These are phyloP conservation scores for Magnolia sinica DNA, from an alignment of 164 flowering plant species.

Conservation along the genomic window DNA sequence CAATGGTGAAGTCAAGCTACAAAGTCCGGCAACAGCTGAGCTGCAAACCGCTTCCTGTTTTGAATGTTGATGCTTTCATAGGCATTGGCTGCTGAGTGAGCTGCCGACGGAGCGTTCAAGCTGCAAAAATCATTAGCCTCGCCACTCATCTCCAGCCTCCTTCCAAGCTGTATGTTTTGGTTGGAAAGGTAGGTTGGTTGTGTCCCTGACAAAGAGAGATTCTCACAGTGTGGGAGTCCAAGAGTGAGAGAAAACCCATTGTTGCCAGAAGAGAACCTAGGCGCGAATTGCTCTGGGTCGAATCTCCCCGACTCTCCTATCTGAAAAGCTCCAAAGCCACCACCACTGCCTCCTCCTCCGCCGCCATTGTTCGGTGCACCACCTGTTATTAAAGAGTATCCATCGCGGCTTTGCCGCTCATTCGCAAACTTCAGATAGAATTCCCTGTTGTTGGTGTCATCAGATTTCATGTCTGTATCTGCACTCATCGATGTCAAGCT, in stretches of 20 bases:
- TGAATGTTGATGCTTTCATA: constrained; percentile 58
- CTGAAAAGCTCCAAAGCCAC: constrained; percentile 64
- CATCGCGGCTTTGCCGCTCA: constrained; percentile 55
- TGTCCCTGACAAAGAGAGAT: constrained; percentile 53
- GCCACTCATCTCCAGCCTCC: constrained; percentile 43
- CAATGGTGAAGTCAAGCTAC: constrained; percentile 42
- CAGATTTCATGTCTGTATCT: constrained; percentile 43
- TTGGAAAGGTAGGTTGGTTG: constrained; percentile 60
- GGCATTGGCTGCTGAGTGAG: constrained; percentile 39
- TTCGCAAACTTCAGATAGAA: constrained; percentile 47
- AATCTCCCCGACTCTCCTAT: constrained; percentile 68
- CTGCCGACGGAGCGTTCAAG: constrained; percentile 39
- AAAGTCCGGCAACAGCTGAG: constrained; percentile 75
- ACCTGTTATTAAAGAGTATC: constrained; percentile 49
- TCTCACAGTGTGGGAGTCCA: constrained; percentile 81
- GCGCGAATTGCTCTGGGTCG: constrained; percentile 54
- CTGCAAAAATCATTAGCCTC: constrained; percentile 49
- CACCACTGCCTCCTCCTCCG: constrained; percentile 39
- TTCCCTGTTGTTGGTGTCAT: constrained; percentile 25
- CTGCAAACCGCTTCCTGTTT: constrained; percentile 70
- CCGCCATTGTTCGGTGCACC: constrained; percentile 23
- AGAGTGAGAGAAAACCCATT: constrained; percentile 83
- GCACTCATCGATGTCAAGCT: constrained; percentile 31
- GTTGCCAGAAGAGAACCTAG: constrained; percentile 53
- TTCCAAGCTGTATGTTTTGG: constrained; percentile 62